Base-by-base conservation (phyloP, 208 protist species). In the Crithidia sp. region DNA sequence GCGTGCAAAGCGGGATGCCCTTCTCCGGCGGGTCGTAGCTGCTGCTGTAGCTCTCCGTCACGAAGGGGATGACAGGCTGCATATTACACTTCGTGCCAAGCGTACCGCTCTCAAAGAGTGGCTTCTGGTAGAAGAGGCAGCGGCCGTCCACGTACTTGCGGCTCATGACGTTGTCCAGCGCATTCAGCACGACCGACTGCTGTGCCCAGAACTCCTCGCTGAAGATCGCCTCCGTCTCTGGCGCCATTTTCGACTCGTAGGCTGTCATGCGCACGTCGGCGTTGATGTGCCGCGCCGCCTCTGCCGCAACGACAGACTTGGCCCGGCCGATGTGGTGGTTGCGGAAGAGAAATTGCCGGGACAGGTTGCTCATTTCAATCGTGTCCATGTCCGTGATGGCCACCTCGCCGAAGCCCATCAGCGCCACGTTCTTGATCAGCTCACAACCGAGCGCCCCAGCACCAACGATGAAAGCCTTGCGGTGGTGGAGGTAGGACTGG, bases 341-440 rank as follows among this genome's bases (percentile, higher is more conserved):
- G 60, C 99, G 92, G 93, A 99, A 99, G 7, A 99, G 87, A 82
- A 99, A 99, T 91, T 99, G 99, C 47, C 99, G 84, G 41, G 97
- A 99, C 9, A 99, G 87, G 84, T 99, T 99, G 58, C 96, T 99
- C 86, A 98, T 98, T 79, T 99, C 99, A 80, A 99, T 99, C 0
- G 78, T 94, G 80, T 99, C 99, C 98, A 99, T 99, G 86, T 99
- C 99, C 4, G 99, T 99, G 37, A 99, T 96, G 43, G 85, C 90
- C 28, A 99, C 83, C 41, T 70, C 71, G 4, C 89, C 98, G 63
- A 98, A 58, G 43, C 99, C 99, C 96, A 99, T 99, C 69, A 99
- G 84, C 3, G 99, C 98, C 40, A 84, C 99, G 81, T 99, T 99
- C 87, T 99, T 99, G 61, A 99, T 89, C 58, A 99, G 88, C 86